Evolutionary conservation across 306 rosid species (phyloP).

Genomic region (Rosa rugosa): DNA sequence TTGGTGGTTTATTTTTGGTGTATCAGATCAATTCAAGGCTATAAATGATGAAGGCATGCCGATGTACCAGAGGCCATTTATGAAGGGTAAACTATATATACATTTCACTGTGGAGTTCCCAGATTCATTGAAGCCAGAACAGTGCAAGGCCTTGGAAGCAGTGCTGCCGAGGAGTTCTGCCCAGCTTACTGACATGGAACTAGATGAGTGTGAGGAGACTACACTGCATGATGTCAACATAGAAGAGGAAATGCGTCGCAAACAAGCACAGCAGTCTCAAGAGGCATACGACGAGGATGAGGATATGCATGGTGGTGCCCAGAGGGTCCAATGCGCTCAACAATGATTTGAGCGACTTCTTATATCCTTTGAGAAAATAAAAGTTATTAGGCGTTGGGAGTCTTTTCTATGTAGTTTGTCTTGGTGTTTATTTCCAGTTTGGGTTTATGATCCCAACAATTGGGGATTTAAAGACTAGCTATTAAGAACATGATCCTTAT

Average conservation of each 20-base stretch:
- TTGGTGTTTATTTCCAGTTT: background rate
- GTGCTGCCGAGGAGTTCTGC: slow-evolving; percentile 61
- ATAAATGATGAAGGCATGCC: slow-evolving; percentile 98
- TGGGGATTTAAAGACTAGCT: background rate
- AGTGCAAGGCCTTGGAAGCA: slow-evolving; percentile 63
- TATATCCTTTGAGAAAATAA: slow-evolving; percentile 6
- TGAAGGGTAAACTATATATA: slow-evolving; percentile 87
- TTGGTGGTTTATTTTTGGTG: background rate
- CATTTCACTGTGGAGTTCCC: slow-evolving; percentile 91
- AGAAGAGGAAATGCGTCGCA: slow-evolving; percentile 86
- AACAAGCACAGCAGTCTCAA: slow-evolving; percentile 52
- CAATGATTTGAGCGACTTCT: slow-evolving; percentile 25
- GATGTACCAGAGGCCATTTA: slow-evolving; percentile 84
- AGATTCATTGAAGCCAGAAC: slow-evolving; percentile 62
- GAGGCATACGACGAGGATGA: slow-evolving; percentile 94
- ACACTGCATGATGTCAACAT: slow-evolving; percentile 90
- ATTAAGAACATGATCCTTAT: background rate
- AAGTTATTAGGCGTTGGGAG: background rate
- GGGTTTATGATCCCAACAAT: background rate
- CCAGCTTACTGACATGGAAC: slow-evolving; percentile 89
- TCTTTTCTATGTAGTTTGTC: background rate
- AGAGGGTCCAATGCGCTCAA: slow-evolving; percentile 95
- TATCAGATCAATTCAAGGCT: slow-evolving; percentile 64
- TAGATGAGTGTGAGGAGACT: slow-evolving; percentile 96
- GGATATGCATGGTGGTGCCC: slow-evolving; percentile 92